Evolutionary conservation across 495 filamentous ascomycete species (phyloP), one percentile per base, ranked within the genome.

Genomic region (Aspergillus bertholletiae): DNA sequence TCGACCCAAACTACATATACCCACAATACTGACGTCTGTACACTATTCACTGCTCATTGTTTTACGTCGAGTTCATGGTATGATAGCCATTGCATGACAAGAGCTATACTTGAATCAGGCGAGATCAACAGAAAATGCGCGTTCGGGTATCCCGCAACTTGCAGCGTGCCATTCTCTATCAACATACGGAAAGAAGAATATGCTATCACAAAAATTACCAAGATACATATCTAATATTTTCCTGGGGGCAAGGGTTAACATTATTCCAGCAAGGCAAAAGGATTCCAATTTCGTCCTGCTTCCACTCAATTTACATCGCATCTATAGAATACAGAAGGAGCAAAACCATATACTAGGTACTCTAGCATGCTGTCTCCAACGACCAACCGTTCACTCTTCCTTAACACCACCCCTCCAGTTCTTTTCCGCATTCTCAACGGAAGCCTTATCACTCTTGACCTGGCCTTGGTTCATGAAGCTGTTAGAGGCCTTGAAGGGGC

Each of bases 361-460:
- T 37, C n/a, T 39, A 26, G n/a, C 48, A 51, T 21, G 22, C 35
- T 27, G 35, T 39, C 15, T 21, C 7, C 30, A 30, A n/a, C 13
- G 18, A 40, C 13, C 20, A 24, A 15, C 18, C 26, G 60, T 76
- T 68, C 90, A 96, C 78, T 96, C 90, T 74, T 96, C 90, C 83
- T 96, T 96, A 61, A 83, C 88, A 70, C 90, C 90, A 51, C 90
- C 90, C 45, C 87, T 84, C 60, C 88, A 90, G 60, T 88, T 85
- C 74, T 87, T 88, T 81, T 96, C 90, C 23, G 90, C 90, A 28
- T 80, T 81, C 78, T 91, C 89, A 53, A 98, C 83, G 58, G 89
- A 88, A 79, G 96, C 96, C 88, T 96, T 96, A 73, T 98, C 94
- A 70, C 88, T 92, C 80, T 94, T 92, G 61, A 87, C 79, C 52